Base-by-base conservation (phyloP, 2,329 filamentous ascomycete genomes). In the Periconia macrospinosa region DNA sequence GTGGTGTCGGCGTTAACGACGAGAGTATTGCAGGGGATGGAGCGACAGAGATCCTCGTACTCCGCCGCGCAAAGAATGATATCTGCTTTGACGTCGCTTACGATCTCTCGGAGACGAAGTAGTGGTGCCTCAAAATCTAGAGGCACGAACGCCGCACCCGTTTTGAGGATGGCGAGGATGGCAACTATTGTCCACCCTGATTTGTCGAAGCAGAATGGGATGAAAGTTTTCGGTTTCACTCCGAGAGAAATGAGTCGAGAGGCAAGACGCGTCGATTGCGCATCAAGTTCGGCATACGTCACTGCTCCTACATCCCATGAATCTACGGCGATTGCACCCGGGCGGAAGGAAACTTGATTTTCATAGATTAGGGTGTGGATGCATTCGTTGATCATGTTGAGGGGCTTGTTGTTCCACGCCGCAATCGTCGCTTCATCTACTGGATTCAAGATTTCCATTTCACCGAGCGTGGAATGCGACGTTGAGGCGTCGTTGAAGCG, bases 1-100 rank as follows among this genome's bases (percentile, higher is more conserved):
- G 73, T 18, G 75, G 73, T 50, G 71, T 76, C 19, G 74, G 72
- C 40, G 75, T 78, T 41, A 72, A 70, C 35, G 9, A 58, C 54
- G 9, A 67, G 41, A 8, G 63, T 58, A 15, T 61, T 64, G 55
- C 63, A 64, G 30, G 68, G 60, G 30, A 72, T 66, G 0, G 61
- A 65, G 33, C 56, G 54, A 35, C 61, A 67, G 3, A 72, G 57
- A 13, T 56, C 41, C 33, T 63, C 58, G 43, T 61, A 61, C 30
- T 65, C 57, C 15, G 66, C 52, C 18, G 65, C 61, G 44, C 66
- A 71, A 18, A 70, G 60, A 7, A 71, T 57, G 30, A 67, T 44
- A 33, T 65, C 57, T 2, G 70, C 65, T 15, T 67, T 51, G 2
- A 73, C 59, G 43, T 75, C 67, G 7, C 53, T 45, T 6, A 70